Base-by-base conservation (phyloP, 306 rosid genomes). In the Pachyrhizus erosus region DNA sequence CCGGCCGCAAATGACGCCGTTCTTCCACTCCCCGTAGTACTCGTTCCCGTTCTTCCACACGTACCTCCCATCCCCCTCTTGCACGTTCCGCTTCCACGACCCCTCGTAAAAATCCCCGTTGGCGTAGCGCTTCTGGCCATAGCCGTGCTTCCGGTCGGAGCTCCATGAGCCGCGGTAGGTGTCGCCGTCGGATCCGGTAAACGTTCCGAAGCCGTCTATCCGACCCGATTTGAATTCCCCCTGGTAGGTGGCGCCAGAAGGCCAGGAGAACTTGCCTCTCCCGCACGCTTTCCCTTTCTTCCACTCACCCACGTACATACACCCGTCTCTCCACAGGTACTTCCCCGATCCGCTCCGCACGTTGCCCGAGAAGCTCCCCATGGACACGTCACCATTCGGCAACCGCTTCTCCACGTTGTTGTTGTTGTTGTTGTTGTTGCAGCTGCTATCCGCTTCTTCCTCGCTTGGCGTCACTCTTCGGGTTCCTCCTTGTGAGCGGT, bases 301-400 rank as follows among this genome's bases (percentile, higher is more conserved):
- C 99, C 99, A 96, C 27, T 91, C 97, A 0, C 99, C 99, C 42
- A 91, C 97, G 83, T 96, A 93, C 97, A 94, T 89, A 82, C 98
- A 96, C 5, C 99, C 98, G 84, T 96, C 99, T 0, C 78, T 85
- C 99, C 99, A 96, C 33, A 91, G 58, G 48, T 96, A 96, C 80
- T 94, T 96, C 1, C 99, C 98, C 27, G 95, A 96, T 85, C 99
- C 98, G 82, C 89, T 84, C 0, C 98, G 99, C 29, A 73, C 86
- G 73, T 81, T 87, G 0, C 91, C 92, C 12, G 89, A 88, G 87
- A 92, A 96, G 77, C 85, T 88, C 1, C 99, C 99, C 82, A 89
- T 87, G 89, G 92, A 96, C 20, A 89, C 91, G 91, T 96, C 98
- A 12, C 97, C 99, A 91, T 94, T 92, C 0, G 97, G 90, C 0